Evolutionary conservation across 164 flowering plant genomes (phyloP).

Genomic region (Piper longum): DNA sequence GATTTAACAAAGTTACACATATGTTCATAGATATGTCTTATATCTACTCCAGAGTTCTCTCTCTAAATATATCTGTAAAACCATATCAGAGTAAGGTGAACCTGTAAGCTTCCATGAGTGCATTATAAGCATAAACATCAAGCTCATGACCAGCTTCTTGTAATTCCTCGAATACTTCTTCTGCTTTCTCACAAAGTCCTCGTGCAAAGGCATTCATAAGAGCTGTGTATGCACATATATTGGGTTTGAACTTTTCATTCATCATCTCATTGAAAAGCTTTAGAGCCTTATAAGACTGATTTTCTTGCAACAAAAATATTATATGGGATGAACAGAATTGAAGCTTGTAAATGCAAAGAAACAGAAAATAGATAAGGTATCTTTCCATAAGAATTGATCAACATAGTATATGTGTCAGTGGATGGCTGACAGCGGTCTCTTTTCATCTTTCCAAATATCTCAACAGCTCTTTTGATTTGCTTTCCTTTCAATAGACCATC

Average conservation of each 20-base stretch:
- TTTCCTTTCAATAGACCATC: conserved; percentile 62
- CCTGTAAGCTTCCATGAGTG: conserved; percentile 95
- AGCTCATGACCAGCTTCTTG: conserved; percentile 85
- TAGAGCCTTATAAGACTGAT: conserved; percentile 60
- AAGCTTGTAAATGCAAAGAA: neutral
- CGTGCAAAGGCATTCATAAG: conserved; percentile 85
- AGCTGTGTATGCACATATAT: conserved; percentile 81
- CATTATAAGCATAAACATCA: conserved; percentile 90
- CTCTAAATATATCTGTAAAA: neutral
- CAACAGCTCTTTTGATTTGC: conserved; percentile 44
- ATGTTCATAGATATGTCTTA: neutral
- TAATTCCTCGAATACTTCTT: conserved; percentile 71
- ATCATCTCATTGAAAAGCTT: conserved; percentile 69
- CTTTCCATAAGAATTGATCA: conserved; percentile 85
- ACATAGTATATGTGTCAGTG: conserved; percentile 63
- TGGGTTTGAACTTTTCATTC: conserved; percentile 48
- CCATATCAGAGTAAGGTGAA: conserved; percentile 5
- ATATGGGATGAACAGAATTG: neutral
- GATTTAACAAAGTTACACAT: neutral
- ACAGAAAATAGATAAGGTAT: conserved; percentile 12
- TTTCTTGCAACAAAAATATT: conserved; percentile 26
- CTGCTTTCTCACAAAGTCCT: conserved; percentile 88
- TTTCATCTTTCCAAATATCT: conserved; percentile 72
- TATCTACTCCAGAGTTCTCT: too few relatives aligned
- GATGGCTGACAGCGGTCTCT: conserved; percentile 53